Base-by-base conservation (phyloP, 2,329 filamentous ascomycete species). In the Fusarium camptoceras region DNA sequence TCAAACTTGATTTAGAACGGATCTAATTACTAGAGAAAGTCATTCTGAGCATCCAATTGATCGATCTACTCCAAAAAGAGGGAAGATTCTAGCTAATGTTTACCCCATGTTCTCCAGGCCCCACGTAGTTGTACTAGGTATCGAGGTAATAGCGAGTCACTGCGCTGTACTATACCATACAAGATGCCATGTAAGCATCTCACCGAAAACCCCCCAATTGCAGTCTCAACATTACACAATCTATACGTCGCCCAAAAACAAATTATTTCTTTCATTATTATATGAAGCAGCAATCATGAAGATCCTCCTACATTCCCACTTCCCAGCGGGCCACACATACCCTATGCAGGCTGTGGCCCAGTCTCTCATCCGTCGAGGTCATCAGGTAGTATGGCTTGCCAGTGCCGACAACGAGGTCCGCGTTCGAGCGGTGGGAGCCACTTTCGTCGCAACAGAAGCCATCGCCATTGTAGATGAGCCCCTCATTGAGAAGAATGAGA, bases 261-360 rank as follows among this genome's bases (percentile, higher is more conserved):
- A 22, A 41, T 50, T 28, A 20, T 5, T 44, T 41, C 16, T 16
- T 18, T 31, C 28, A n/a, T 31, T 22, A 46, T 20, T 48, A 2
- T 20, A 48, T 41, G n/a, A n/a, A n/a, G 12, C n/a, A 31, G 7
- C 2, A 54, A 37, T 39, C n/a, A 79, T 82, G 77, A 81, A 78
- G 49, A 72, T 82, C 48, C 75, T 82, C 14, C 72, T 82, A 10
- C 76, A 81, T 55, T 82, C 80, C 11, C 79, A 80, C 56, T 81
- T 81, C 43, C 80, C 80, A 12, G 79, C 78, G 0, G 80, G 80
- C 41, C 80, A 82, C 71, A 76, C 78, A 25, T 77, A 80, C 34
- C 81, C 81, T 16, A 81, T 81, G 77, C 79, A 81, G 56, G 79
- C 81, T 8, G 74, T 81, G 6, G 79, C 80, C 49, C 74, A 77